Conservation (phyloP, 306 rosid species). For the Nissolia schottii region DNA sequence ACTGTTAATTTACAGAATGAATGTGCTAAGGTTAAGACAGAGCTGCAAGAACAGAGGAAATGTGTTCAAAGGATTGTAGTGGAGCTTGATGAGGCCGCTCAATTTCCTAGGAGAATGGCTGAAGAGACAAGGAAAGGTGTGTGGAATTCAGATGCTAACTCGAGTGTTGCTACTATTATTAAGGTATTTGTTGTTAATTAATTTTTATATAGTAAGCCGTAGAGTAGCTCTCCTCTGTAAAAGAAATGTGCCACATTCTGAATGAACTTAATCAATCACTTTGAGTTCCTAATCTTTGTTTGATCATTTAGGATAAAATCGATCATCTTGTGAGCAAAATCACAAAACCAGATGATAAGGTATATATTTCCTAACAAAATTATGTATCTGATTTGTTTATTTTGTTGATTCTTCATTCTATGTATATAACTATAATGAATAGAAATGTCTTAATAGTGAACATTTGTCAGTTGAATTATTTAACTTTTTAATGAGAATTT, state of each 20-base stretch:
- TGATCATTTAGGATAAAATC: not conserved
- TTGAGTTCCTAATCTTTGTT: not conserved
- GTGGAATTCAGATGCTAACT: not conserved
- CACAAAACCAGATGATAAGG: not conserved
- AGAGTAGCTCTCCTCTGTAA: not conserved
- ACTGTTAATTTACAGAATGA: constrained; percentile 15
- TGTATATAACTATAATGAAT: not conserved
- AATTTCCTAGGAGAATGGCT: not conserved
- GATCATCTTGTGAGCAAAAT: not conserved
- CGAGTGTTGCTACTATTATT: not conserved
- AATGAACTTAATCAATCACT: not conserved
- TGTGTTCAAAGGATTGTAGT: not conserved
- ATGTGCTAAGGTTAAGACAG: constrained; percentile 15
- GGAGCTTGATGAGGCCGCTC: not conserved
- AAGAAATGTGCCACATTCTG: not conserved
- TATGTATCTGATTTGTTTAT: not conserved
- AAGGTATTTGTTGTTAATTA: constrained; percentile 20
- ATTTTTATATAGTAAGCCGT: not conserved
- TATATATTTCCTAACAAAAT: not conserved
- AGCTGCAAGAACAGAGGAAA: constrained; percentile 18
- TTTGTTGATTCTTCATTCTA: not conserved
- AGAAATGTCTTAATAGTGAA: not conserved
- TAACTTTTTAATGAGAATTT: not conserved
- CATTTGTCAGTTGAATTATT: not conserved
- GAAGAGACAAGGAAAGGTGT: not conserved